Evolutionary conservation across 2,329 filamentous ascomycete species (phyloP).

Genomic region (Aulographum hederae): DNA sequence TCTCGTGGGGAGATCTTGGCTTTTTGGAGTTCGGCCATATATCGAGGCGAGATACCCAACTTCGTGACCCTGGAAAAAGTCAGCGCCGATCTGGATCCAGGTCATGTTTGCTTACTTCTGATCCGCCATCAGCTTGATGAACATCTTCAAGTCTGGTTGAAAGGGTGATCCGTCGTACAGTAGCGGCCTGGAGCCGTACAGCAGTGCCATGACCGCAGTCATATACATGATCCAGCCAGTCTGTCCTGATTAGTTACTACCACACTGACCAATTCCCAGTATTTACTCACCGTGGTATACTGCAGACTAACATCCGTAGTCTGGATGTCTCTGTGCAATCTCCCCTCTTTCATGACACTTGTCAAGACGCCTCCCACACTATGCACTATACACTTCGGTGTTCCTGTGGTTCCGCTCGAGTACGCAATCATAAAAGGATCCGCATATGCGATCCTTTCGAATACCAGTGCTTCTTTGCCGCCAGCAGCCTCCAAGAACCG

Average conservation of each 20-base stretch:
- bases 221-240: constrained; percentile 88
- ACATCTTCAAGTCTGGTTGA: constrained; percentile 43
- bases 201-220: constrained; percentile 36
- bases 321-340: constrained; percentile 29
- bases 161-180: constrained; percentile 79
- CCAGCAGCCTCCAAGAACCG: constrained; percentile 21
- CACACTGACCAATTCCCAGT: neutral
- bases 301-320: constrained; percentile 30
- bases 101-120: constrained; percentile 21
- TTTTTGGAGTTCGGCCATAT: constrained; percentile 55
- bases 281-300: constrained; percentile 31
- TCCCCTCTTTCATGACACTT: constrained; percentile 41
- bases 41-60: constrained; percentile 59
- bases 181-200: constrained; percentile 41
- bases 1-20: constrained; percentile 42
- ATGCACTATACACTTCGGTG: constrained; percentile 75
- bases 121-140: constrained; percentile 43
- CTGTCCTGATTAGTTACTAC: neutral
- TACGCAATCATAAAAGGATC: constrained; percentile 68
- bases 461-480: constrained; percentile 24
- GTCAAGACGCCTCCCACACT: constrained; percentile 47
- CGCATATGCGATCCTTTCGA: constrained; percentile 46
- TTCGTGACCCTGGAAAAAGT: constrained; percentile 37
- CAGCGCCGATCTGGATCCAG: neutral
- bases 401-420: constrained; percentile 63